Evolutionary conservation across 2,329 filamentous ascomycete species (phyloP), one percentile per base, ranked within the genome.

Genomic region (Talaromyces sp.): DNA sequence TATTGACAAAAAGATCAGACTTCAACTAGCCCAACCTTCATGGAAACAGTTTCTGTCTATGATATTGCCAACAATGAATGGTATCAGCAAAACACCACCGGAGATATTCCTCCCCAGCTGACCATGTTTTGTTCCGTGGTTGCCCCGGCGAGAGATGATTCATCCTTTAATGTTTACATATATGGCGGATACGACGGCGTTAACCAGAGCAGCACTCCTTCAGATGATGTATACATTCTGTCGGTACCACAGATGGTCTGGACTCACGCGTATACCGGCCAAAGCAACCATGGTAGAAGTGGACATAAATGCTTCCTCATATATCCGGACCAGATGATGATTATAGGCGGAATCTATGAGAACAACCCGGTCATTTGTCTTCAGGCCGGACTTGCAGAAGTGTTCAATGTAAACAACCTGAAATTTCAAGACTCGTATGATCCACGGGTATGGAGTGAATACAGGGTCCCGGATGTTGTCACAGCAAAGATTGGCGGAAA

Each of bases 321-420:
- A 1, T 76, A 84, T 70, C 86, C 88, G 0, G 78, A 83, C 28
- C 71, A 78, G 64, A 78, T 79, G 76, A 67, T 78, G 48, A 72
- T 77, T 11, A 58, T 78, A n/a, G 76, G 76, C 7, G 77, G 76
- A 1, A 50, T 72, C 2, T 68, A 55, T 23, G 56, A 61, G 23
- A 35, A 44, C 5, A 56, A 63, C 16, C 44, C 58, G 11, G 28
- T 57, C 0, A 66, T 63, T 0, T 89, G 86, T 63, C 72, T 89
- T 1, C 75, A 79, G 0, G 74, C 71, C 1, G 79, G 80, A 75
- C 77, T 83, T 1, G 74, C 90, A 39, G 80, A 86, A 80, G 81
- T 75, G 2, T 75, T 75, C 67, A 75, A 76, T 61, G 63, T 77
- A 35, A 77, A 75, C 63, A 71, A 65, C 2, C 61, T 75, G 9